These are phyloP conservation scores for Stachybotrys chlorohalonatus DNA, from an alignment of 2,329 filamentous ascomycete genomes.

Conservation along the genomic window DNA sequence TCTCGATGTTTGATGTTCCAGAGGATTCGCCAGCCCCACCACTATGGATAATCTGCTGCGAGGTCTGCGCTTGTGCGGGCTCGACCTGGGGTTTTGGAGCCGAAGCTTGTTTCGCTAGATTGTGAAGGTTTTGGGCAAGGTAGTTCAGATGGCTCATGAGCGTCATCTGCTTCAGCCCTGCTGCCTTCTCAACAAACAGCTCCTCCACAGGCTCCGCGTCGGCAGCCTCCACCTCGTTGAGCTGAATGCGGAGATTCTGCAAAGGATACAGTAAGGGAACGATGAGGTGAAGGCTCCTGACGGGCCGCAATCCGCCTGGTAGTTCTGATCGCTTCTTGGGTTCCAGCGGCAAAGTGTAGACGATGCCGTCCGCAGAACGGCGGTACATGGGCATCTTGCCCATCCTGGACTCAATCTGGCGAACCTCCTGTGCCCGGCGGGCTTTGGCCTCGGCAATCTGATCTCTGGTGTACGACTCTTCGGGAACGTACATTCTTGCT, in stretches of 20 bases:
- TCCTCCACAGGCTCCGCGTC: constrained; percentile 56
- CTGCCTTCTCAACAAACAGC: constrained; percentile 52
- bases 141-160: constrained; percentile 70
- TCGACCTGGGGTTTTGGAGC: constrained; percentile 9
- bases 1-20: background rate
- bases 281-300: constrained; percentile 58
- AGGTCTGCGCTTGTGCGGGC: constrained; percentile 6
- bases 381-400: constrained; percentile 57
- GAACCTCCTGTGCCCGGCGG: constrained; percentile 54
- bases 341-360: constrained; percentile 63
- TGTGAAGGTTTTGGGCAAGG: constrained; percentile 60
- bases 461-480: constrained; percentile 44
- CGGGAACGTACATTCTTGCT: constrained; percentile 25
- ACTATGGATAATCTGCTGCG: constrained; percentile 1
- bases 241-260: constrained; percentile 54
- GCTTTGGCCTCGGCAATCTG: constrained; percentile 55
- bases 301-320: constrained; percentile 47
- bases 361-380: constrained; percentile 59
- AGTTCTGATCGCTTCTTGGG: constrained; percentile 52
- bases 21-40: constrained; percentile 3
- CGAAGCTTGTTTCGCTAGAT: constrained; percentile 48
- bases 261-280: constrained; percentile 67
- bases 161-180: constrained; percentile 48
- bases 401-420: constrained; percentile 69
- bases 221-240: constrained; percentile 52